phyloP scores from a whole-genome alignment of 257 asterid species.

The Paulownia fortunei region DNA sequence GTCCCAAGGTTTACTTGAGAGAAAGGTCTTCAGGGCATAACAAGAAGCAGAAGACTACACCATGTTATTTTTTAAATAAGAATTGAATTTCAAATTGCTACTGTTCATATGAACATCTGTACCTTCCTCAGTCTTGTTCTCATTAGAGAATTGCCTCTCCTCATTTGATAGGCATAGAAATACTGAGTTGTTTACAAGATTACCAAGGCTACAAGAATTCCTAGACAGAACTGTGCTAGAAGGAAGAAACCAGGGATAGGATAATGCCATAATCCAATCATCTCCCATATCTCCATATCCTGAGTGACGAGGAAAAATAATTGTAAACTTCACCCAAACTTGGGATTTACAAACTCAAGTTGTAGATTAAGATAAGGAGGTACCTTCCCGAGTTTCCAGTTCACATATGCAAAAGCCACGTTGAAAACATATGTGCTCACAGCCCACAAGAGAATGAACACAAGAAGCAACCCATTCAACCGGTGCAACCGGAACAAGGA shows the following conservation, averaged over 20 bases:
- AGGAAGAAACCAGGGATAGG: conserved; percentile 98
- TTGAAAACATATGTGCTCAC: conserved; percentile 94
- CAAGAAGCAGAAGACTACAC: conserved; percentile 3
- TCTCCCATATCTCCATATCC: conserved; percentile 99
- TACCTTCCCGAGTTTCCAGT: conserved; percentile 93
- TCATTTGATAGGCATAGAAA: conserved; percentile 77
- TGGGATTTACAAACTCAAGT: conserved; percentile 23
- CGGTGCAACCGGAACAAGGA: conserved; percentile 93
- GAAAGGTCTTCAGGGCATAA: conserved; percentile 16
- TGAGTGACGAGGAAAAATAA: conserved; percentile 41
- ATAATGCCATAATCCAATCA: conserved; percentile 98
- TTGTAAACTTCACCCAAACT: conserved; percentile 34
- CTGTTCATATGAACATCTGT: conserved; percentile 24
- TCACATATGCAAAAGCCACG: conserved; percentile 84
- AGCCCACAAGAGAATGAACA: conserved; percentile 99
- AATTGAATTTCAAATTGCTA: conserved; percentile 5
- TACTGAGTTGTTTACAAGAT: conserved; percentile 92
- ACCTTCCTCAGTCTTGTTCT: conserved; percentile 81
- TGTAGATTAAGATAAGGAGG: conserved; percentile 35
- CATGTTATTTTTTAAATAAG: conserved; percentile 1
- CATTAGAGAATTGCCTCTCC: conserved; percentile 63
- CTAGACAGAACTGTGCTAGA: conserved; percentile 94
- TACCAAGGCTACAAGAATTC: conserved; percentile 98
- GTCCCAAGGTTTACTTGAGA: background rate
- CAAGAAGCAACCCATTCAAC: conserved; percentile 91